Evolutionary conservation across 768 basidiomycete genomes (phyloP).

Genomic region (Suillus tomentosus): DNA sequence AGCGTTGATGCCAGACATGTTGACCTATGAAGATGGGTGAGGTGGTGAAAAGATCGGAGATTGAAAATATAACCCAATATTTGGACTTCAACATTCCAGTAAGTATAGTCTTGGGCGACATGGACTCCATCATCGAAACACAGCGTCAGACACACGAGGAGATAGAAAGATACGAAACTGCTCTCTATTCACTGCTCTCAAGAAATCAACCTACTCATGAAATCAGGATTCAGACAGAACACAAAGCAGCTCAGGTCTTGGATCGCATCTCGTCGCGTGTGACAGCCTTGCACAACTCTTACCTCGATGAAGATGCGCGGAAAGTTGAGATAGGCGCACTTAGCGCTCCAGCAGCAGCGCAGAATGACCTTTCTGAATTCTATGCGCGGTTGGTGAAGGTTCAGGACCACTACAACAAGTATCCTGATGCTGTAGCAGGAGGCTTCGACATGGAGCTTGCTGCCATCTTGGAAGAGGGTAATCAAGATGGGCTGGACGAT

Average conservation of each 20-base stretch:
- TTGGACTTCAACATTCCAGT: conserved; percentile 10
- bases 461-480: conserved; percentile 74
- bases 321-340: conserved; percentile 67
- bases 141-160: conserved; percentile 96
- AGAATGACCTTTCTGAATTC: conserved; percentile 87
- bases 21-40: conserved; percentile 36
- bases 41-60: conserved; percentile 53
- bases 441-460: conserved; percentile 85
- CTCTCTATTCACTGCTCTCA: conserved; percentile 81
- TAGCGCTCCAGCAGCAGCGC: conserved; percentile 53
- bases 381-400: conserved; percentile 95
- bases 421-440: conserved; percentile 85
- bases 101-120: conserved; percentile 33
- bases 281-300: conserved; percentile 64
- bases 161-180: conserved; percentile 87
- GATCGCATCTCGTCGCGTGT: conserved; percentile 77
- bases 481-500: conserved; percentile 67
- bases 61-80: conserved; percentile 41
- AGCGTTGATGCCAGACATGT: conserved; percentile 80
- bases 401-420: conserved; percentile 94
- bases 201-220: conserved; percentile 65
- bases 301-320: conserved; percentile 75
- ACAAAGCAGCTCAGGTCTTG: conserved; percentile 89
- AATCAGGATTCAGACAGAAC: conserved; percentile 70
- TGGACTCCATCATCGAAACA: conserved; percentile 95